Evolutionary conservation across 192 early-diverging fungal species (phyloP).

Genomic region (Radiomyces spectabilis): DNA sequence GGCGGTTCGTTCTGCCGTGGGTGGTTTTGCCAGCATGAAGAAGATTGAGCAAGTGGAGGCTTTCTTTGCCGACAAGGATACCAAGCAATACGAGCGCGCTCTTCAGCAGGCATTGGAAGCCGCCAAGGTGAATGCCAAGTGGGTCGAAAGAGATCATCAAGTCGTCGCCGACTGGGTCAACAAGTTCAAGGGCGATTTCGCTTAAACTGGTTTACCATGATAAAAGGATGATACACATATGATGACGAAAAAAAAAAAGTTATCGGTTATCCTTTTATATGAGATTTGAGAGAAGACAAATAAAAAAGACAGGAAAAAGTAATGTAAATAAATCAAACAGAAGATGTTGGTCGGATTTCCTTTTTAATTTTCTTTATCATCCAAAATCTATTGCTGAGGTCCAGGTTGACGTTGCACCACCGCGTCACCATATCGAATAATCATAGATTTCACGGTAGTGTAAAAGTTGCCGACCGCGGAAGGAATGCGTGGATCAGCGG

Average conservation of each 20-base stretch:
- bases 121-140: conserved; percentile 52
- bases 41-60: conserved; percentile 56
- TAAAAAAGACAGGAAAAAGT: not conserved
- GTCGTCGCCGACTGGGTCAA: not conserved
- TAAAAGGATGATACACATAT: not conserved
- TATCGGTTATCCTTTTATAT: not conserved
- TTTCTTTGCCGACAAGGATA: conserved; percentile 54
- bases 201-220: not conserved
- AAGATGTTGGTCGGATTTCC: not conserved
- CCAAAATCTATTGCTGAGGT: conserved; percentile 19
- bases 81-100: conserved; percentile 49
- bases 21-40: conserved; percentile 36
- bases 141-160: conserved; percentile 15
- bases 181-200: not conserved
- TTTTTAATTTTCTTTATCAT: too few species aligned
- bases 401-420: conserved; percentile 20
- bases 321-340: not conserved
- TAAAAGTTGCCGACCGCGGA: conserved; percentile 35
- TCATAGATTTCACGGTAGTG: conserved; percentile 20
- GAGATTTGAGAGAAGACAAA: not conserved
- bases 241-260: not conserved
- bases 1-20: conserved; percentile 31
- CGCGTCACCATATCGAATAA: conserved; percentile 23
- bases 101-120: conserved; percentile 66
- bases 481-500: conserved; percentile 39